Conservation (phyloP, 75 land plant genomes). For the Sequoiadendron giganteum region DNA sequence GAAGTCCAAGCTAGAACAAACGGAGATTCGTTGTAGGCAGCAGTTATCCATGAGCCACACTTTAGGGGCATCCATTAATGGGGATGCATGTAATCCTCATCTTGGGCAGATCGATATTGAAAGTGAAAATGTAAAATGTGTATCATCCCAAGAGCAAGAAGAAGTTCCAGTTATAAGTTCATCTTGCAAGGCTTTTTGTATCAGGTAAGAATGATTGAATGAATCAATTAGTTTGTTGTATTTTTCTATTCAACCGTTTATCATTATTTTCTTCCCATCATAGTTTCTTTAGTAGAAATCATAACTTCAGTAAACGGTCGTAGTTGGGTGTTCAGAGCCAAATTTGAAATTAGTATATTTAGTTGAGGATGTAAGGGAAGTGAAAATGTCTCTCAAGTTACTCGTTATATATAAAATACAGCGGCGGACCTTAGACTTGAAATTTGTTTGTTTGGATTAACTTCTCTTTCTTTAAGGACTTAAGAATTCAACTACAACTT, state of each 20-base stretch:
- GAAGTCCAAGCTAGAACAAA: not conserved
- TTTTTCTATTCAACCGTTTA: not conserved
- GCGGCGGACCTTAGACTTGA: not conserved
- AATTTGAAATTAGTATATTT: not conserved
- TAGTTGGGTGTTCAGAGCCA: too few species aligned
- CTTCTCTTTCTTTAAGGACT: not conserved
- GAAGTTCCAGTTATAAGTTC: not conserved
- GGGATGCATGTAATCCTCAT: not conserved
- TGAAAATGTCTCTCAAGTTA: not conserved
- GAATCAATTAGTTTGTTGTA: not conserved
- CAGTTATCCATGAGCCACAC: not conserved
- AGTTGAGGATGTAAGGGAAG: not conserved
- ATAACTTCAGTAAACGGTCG: too few species aligned
- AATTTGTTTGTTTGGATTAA: not conserved
- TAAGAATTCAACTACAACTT: not conserved
- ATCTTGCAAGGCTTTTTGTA: conserved; percentile 5
- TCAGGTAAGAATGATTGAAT: not conserved
- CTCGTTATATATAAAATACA: not conserved
- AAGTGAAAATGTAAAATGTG: not conserved
- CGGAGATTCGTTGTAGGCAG: too few species aligned
- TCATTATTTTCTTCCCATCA: not conserved
- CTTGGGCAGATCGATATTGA: not conserved
- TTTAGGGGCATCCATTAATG: not conserved
- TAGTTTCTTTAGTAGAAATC: not conserved
- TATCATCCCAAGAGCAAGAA: too few species aligned